Base-by-base conservation (phyloP, 306 rosid genomes). In the Prunus armeniaca region DNA sequence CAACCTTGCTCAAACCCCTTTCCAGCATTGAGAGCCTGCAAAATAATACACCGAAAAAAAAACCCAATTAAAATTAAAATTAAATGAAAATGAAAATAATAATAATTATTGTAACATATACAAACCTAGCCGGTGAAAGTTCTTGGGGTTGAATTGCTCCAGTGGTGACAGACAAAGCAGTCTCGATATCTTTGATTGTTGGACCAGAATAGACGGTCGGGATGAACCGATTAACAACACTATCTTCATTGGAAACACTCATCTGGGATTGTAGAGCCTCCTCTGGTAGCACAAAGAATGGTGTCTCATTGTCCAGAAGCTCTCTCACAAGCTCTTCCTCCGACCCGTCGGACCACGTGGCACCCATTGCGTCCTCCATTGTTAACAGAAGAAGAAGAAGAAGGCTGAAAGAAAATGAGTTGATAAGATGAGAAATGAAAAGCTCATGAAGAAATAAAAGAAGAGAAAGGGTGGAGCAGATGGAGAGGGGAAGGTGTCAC, bases 321-420 rank as follows among this genome's bases (percentile, higher is more conserved):
- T 88, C 95, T 81, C 75, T 86, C 71, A 91, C 82, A 18, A 94
- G 90, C 72, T 89, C 93, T 34, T 89, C 93, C 62, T 90, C 91
- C 50, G 85, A 83, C 75, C 86, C 83, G 28, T 85, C 87, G 64
- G 89, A 74, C 94, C 92, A 87, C 9, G 32, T 45, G 74, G 79
- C 38, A 15, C 74, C 34, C 83, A 82, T 83, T 69, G 65, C 2
- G 24, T 79, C 81, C 74, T 86, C 90, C 88, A 85, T 83, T 71
- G 63, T 24, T 81, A 52, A 68, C 25, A 54, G 82, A 78, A 50
- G 79, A 19, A 50, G 70, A 41, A 38, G 83, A 64, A 32, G 62
- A 65, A 41, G 41, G 27, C 43, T 15, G 30, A 20, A 8, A 61
- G 45, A 58, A 73, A 60, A 45, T 46, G 28, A 41, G 68, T 60